Conservation (phyloP, 1,139 yeast species). For the Sugiyamaella paludigena region DNA sequence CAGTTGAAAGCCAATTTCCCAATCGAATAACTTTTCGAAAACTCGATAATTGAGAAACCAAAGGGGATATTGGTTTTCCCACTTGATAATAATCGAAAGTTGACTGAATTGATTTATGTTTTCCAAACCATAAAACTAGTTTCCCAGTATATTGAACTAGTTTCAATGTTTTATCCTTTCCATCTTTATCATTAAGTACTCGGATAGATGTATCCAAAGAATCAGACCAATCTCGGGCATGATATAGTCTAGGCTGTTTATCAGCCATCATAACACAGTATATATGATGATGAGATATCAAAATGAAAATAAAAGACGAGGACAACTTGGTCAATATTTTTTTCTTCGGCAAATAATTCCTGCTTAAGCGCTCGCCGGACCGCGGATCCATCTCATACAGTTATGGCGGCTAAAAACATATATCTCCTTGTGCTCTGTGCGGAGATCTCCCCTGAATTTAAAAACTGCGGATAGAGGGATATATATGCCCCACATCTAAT, state of each 20-base stretch:
- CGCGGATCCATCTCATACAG: too few species aligned
- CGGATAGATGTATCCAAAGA: slow-evolving; percentile 23
- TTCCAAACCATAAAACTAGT: slow-evolving; percentile 27
- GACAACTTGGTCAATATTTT: too few species aligned
- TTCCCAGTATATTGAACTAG: slow-evolving; percentile 33
- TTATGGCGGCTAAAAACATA: too few species aligned
- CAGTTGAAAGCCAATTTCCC: slow-evolving; percentile 34
- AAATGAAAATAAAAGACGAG: too few species aligned
- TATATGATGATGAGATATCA: too few species aligned
- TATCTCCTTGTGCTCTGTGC: too few species aligned
- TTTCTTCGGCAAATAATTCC: too few species aligned
- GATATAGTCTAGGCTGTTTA: background rate
- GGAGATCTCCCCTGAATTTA: too few species aligned
- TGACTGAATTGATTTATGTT: slow-evolving; percentile 9
- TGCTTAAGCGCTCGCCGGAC: too few species aligned
- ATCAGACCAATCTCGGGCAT: slow-evolving; percentile 3
- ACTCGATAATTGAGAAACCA: slow-evolving; percentile 32
- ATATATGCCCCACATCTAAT: too few species aligned
- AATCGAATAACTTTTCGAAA: slow-evolving; percentile 35
- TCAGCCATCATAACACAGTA: background rate
- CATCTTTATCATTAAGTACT: slow-evolving; percentile 30
- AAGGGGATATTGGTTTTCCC: slow-evolving; percentile 21
- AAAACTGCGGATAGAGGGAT: too few species aligned
- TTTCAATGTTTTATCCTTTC: slow-evolving; percentile 34
- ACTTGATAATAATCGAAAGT: slow-evolving; percentile 13